Base-by-base conservation (phyloP, 2,329 filamentous ascomycete genomes). In the Epichloe glyceriae region DNA sequence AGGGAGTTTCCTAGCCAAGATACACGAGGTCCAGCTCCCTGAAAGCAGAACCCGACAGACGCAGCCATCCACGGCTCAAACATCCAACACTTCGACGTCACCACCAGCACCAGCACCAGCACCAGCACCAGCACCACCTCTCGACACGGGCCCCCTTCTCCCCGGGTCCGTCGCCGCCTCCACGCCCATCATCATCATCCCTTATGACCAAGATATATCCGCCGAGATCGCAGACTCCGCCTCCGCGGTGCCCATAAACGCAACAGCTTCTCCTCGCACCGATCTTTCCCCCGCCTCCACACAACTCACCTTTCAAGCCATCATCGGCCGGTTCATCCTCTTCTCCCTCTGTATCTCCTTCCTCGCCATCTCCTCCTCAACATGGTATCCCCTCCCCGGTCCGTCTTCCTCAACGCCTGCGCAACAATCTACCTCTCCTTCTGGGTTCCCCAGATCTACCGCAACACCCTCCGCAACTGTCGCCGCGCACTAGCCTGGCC, bases 401-500 rank as follows among this genome's bases (percentile, higher is more conserved):
- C 73, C 22, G 61, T 70, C 47, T 83, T 83, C 62, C 70, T 79
- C 59, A 79, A 90, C 62, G 56, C 74, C 3, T 70, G 95, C 20
- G 75, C 79, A 2, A 80, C 91, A 59, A 57, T 78, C 49, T 96
- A 96, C 63, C 78, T 96, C 43, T 95, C 90, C 19, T 83, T 96
- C 62, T 97, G 91, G 91, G 64, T 83, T 1, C 91, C 93, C 0
- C 93, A 98, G 65, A 95, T 97, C 57, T 80, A 86, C 62, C 86
- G 93, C 55, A 98, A 98, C 64, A 75, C 86, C 49, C 81, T 87
- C 67, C 86, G 91, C 50, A 96, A 96, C 67, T 95, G 89, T 66
- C 87, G 90, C 40, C 87, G 86, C 60, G 90, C 91, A 1, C 74
- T 97, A n/a, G 78, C 83, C 3, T 96, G 90, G 89, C 85, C 86